These are phyloP conservation scores for Caulochytrium protostelioides DNA, from an alignment of 371 early-diverging fungal genomes.

Conservation along the genomic window DNA sequence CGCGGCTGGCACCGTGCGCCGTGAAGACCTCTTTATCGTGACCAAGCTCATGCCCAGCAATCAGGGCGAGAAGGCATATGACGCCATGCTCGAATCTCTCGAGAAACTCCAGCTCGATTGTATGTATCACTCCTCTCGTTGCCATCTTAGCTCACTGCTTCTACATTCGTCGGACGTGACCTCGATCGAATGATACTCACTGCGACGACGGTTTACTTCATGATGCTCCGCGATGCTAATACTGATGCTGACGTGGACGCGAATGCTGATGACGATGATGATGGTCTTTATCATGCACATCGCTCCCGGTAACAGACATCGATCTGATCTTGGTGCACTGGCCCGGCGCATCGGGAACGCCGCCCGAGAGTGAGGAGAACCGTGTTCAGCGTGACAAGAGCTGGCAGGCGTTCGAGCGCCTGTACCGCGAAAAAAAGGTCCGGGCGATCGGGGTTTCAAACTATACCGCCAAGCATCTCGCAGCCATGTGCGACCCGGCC, in stretches of 20 bases:
- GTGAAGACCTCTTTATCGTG: constrained; percentile 80
- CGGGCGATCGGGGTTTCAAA: constrained; percentile 67
- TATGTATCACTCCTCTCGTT: background rate
- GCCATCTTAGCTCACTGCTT: background rate
- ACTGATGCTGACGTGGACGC: too few species aligned
- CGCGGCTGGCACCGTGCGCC: constrained; percentile 23
- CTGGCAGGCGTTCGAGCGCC: constrained; percentile 47
- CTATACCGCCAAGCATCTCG: constrained; percentile 40
- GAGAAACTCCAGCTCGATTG: constrained; percentile 28
- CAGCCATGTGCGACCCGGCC: constrained; percentile 13
- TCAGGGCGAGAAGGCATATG: constrained; percentile 42
- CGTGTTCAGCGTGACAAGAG: constrained; percentile 16
- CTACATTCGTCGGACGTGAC: background rate
- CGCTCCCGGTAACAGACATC: constrained; percentile 18
- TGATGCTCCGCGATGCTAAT: too few species aligned
- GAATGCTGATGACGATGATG: too few species aligned
- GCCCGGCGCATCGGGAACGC: constrained; percentile 46
- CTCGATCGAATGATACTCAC: background rate
- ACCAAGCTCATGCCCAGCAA: constrained; percentile 74
- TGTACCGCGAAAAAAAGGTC: constrained; percentile 27
- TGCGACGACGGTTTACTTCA: too few species aligned
- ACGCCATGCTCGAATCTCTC: constrained; percentile 35
- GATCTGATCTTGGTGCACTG: constrained; percentile 80
- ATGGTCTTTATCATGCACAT: background rate
- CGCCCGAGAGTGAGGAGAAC: constrained; percentile 16